Percentiles rank a stretch among this genome's conserved stretches.
Evolutionary conservation across 2,329 filamentous ascomycete genomes (phyloP).

Genomic region (Decorospora gaudefroyi): DNA sequence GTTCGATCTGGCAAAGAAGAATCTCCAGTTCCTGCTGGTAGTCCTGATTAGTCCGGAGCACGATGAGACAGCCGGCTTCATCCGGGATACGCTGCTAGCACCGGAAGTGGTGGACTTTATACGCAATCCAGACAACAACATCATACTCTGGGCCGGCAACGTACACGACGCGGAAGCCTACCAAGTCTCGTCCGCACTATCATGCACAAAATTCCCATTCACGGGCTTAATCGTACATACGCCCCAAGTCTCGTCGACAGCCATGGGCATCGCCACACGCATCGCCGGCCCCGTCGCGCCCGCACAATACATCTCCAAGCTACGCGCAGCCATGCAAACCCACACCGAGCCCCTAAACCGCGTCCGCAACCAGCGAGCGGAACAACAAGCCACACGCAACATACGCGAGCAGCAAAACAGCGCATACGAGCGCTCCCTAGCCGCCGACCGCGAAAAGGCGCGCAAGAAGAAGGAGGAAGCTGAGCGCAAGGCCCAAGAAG

Average conservation of each 20-base stretch:
- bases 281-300: conserved; percentile 72
- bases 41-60: conserved; percentile 90
- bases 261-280: conserved; percentile 88
- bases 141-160: conserved; percentile 90
- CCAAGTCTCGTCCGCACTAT: conserved; percentile 84
- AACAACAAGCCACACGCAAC: conserved; percentile 78
- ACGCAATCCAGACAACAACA: conserved; percentile 73
- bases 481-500: conserved; percentile 62
- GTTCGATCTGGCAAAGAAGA: conserved; percentile 84
- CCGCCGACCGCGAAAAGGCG: conserved; percentile 82
- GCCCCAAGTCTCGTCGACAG: conserved; percentile 77
- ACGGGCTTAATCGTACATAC: conserved; percentile 85
- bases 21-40: conserved; percentile 89
- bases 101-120: conserved; percentile 75
- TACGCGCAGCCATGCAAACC: conserved; percentile 72
- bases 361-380: conserved; percentile 74
- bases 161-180: conserved; percentile 93
- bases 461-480: conserved; percentile 77
- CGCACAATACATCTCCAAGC: conserved; percentile 75
- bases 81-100: conserved; percentile 78
- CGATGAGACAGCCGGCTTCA: conserved; percentile 83
- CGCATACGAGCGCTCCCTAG: conserved; percentile 90
- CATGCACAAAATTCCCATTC: conserved; percentile 92
- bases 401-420: conserved; percentile 88
- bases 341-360: conserved; percentile 76